Base-by-base conservation (phyloP, 352 stramenopile genomes). In the Peronospora farinosa region DNA sequence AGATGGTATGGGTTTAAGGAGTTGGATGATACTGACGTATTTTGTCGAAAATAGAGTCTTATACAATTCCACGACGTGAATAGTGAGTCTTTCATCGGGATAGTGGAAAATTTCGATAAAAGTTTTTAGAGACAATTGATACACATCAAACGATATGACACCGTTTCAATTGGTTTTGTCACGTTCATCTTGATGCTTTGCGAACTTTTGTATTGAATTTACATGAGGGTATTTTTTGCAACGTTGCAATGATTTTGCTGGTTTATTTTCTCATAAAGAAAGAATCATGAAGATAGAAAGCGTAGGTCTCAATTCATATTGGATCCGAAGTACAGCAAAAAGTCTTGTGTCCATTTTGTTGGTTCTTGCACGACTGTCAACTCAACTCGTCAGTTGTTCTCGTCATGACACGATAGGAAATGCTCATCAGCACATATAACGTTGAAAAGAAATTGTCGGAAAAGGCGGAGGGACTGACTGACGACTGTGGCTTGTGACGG, bases 291-390 rank as follows among this genome's bases (percentile, higher is more conserved):
- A n/a, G n/a, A n/a, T n/a, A 7, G 13, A 63, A 53, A 60, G 30
- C 33, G 47, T 59, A 51, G 48, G 48, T 63, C 43, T 56, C 49
- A 9, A 13, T 37, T 57, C n/a, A 28, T 19, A 40, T 8, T 30
- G 25, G 47, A 63, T 62, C 48, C 45, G 48, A 23, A 57, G 42
- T 37, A 44, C 45, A 64, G 60, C 35, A 27, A 25, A n/a, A 12
- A 27, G 60, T 48, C 56, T 60, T 50, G 51, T 70, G 61, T 59
- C 61, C 57, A 55, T 49, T 60, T 44, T 32, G 31, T n/a, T n/a
- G n/a, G n/a, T n/a, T n/a, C 56, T 48, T 50, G 32, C 25, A 54
- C 25, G 40, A 54, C 21, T 38, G 51, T 61, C 53, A 58, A 54
- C 40, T 65, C 53, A 58, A 60, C 35, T 60, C 37, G 39, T 30